phyloP scores from a whole-genome alignment of 768 basidiomycete genomes.

The Suillus decipiens region DNA sequence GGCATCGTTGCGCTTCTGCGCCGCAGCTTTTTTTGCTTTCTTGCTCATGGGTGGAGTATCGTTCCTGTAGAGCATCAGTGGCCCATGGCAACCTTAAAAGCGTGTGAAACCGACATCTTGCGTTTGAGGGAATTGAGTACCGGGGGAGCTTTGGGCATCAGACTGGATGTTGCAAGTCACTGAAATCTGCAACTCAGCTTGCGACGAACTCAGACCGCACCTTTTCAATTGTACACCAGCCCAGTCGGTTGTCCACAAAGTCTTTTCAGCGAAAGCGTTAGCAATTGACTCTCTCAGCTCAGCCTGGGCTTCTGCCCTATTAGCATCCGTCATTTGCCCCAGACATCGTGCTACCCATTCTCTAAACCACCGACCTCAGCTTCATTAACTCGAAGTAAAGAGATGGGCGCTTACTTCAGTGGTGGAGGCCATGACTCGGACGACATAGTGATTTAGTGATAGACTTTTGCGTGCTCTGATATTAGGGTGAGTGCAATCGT shows the following conservation, averaged over 20 bases:
- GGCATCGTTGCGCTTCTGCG: slow-evolving; percentile 39
- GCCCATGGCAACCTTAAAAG: background rate
- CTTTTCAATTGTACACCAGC: slow-evolving; percentile 81
- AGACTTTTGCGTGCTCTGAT: background rate
- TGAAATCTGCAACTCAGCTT: slow-evolving; percentile 18
- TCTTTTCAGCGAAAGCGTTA: slow-evolving; percentile 82
- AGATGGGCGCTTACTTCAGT: slow-evolving; percentile 56
- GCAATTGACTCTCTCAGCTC: slow-evolving; percentile 98
- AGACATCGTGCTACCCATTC: slow-evolving; percentile 95
- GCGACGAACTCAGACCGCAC: slow-evolving; percentile 39
- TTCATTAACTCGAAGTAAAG: background rate
- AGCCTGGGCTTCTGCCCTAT: slow-evolving; percentile 84
- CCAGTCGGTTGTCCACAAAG: slow-evolving; percentile 96
- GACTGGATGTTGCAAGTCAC: slow-evolving; percentile 39
- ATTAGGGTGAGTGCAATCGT: background rate
- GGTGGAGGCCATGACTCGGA: slow-evolving; percentile 80
- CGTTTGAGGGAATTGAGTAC: slow-evolving; percentile 61
- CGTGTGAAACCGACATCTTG: slow-evolving; percentile 54
- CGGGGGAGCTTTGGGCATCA: slow-evolving; percentile 60
- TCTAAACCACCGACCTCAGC: slow-evolving; percentile 45
- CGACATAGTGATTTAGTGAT: slow-evolving; percentile 48
- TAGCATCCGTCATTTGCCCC: slow-evolving; percentile 86
- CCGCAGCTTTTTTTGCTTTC: slow-evolving; percentile 60
- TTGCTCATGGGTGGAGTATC: slow-evolving; percentile 49
- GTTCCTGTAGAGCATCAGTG: slow-evolving; percentile 33